Evolutionary conservation across 306 rosid species (phyloP).

Genomic region (Hylodesmum podocarpum): DNA sequence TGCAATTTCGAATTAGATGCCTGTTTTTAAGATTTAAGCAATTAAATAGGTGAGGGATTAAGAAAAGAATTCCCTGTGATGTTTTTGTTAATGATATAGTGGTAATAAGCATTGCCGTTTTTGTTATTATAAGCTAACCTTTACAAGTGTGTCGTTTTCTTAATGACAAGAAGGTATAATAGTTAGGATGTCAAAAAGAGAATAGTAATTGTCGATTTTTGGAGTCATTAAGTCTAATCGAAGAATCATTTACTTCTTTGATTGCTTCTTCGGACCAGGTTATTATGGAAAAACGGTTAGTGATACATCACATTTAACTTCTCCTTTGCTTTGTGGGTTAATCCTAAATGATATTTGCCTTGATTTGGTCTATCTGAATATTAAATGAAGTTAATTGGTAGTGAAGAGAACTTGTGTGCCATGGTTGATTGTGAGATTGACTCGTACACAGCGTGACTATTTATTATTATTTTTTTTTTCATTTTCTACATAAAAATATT

Average conservation of each 20-base stretch:
- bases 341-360: neutral
- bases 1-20: too few relatives aligned
- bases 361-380: neutral
- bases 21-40: too few relatives aligned
- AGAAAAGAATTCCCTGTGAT: too few relatives aligned
- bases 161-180: too few relatives aligned
- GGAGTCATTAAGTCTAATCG: too few relatives aligned
- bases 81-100: too few relatives aligned
- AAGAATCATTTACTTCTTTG: neutral
- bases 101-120: too few relatives aligned
- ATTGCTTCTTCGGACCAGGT: neutral
- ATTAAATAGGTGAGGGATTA: slow-evolving; percentile 12
- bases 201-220: too few relatives aligned
- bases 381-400: neutral
- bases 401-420: neutral
- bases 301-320: neutral
- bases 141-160: too few relatives aligned
- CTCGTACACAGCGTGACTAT: neutral
- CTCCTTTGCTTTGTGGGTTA: neutral
- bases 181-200: too few relatives aligned
- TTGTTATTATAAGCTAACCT: too few relatives aligned
- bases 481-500: neutral
- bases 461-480: too few relatives aligned
- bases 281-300: neutral
- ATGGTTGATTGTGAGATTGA: neutral